phyloP scores from a whole-genome alignment of 257 asterid species.

The Solanum sitiens region DNA sequence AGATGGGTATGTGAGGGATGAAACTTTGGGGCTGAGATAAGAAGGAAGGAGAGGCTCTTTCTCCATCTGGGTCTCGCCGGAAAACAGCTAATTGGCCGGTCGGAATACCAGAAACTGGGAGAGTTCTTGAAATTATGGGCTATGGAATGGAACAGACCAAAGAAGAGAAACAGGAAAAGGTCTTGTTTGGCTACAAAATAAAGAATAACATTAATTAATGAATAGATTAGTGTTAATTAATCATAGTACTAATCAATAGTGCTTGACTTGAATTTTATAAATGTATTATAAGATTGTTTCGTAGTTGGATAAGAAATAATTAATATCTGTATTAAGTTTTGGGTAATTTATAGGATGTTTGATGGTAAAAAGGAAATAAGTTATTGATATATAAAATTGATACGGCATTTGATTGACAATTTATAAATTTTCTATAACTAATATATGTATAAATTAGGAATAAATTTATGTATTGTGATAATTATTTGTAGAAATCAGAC shows the following conservation, averaged over 20 bases:
- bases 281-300: background rate
- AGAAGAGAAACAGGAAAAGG: background rate
- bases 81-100: background rate
- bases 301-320: background rate
- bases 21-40: constrained; percentile 15
- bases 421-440: no score
- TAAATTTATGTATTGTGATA: background rate
- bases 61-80: constrained; percentile 37
- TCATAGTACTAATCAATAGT: background rate
- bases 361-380: background rate
- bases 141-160: background rate
- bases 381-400: no score
- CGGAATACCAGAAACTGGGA: constrained; percentile 5
- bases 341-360: no score
- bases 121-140: background rate
- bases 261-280: background rate
- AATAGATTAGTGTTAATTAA: background rate
- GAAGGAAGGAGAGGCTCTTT: constrained; percentile 67
- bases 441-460: no score
- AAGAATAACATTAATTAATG: background rate
- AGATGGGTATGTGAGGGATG: constrained; percentile 14
- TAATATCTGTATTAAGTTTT: no score
- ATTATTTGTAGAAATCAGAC: no score
- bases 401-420: no score
- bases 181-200: background rate